Evolutionary conservation across 768 basidiomycete species (phyloP), one percentile per base, ranked within the genome.

Genomic region (Lanmaoa rubissima): DNA sequence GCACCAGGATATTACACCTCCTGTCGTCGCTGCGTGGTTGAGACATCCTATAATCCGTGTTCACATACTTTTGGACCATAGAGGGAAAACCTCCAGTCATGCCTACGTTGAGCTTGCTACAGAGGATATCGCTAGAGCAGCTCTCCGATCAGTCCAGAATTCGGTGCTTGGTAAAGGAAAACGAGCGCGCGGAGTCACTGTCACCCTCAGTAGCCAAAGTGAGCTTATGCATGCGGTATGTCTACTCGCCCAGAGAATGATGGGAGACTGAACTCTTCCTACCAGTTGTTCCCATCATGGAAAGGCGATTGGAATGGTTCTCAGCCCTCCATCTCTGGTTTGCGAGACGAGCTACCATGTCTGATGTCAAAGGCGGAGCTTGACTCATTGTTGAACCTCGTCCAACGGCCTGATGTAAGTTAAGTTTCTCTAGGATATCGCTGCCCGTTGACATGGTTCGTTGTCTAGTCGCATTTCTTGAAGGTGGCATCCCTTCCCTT

Each of bases 401-500:
- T 94, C 63, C 82, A 83, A 58, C 84, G 86, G 31, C 90, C 89
- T 1, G 88, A 91, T 69, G 90, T 90, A 65, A 66, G 86, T 71
- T 5, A 9, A 39, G 46, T 48, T 59, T n/a, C 9, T 35, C 52
- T 38, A 7, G 35, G 31, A 45, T 11, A 46, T 8, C 16, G 26
- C 36, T 31, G 9, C 14, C 54, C 40, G 54, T 42, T 75, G n/a
- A 69, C 48, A 17, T 11, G 26, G 45, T 35, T 55, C 51, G 4
- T 54, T 48, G 38, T 57, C 19, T 2, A 92, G 89, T 86, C 89
- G 17, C 92, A 91, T 68, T 94, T 93, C 76, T 76, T 94, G 63
- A 94, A 94, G 75, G 88, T 88, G 28, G 86, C 90, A 3, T 86
- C 82, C 3, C 78, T 94, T 43, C 92, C 92, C 0, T 92, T 89